phyloP scores from a whole-genome alignment of 1,284 basidiomycete species.

The Sphaerobolus stellatus region DNA sequence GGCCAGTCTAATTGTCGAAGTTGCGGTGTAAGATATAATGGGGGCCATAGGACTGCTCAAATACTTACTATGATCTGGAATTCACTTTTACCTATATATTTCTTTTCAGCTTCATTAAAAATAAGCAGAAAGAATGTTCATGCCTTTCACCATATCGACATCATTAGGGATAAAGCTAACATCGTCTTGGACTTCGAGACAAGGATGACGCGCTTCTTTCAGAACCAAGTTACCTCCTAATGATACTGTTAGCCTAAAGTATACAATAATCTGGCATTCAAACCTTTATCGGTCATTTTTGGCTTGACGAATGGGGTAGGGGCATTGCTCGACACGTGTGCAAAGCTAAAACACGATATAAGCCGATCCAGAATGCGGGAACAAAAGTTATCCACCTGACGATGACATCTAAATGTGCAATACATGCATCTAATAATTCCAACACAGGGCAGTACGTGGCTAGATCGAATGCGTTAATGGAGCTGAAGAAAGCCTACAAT shows the following conservation, averaged over 20 bases:
- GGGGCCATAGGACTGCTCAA: conserved; percentile 10
- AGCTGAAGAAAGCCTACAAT: neutral
- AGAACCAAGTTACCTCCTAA: conserved; percentile 75
- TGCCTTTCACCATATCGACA: conserved; percentile 83
- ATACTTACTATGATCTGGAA: conserved; percentile 82
- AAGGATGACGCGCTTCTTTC: conserved; percentile 89
- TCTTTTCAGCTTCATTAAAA: conserved; percentile 2
- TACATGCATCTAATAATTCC: conserved; percentile 82
- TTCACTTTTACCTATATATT: conserved; percentile 62
- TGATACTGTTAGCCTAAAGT: conserved; percentile 2
- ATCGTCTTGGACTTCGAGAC: conserved; percentile 95
- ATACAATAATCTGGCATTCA: conserved; percentile 12
- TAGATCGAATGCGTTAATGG: conserved; percentile 28
- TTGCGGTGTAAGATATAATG: conserved; percentile 17
- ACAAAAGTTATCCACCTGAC: conserved; percentile 56
- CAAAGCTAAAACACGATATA: conserved; percentile 56
- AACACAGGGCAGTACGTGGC: conserved; percentile 90
- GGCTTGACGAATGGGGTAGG: conserved; percentile 89
- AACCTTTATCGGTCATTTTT: conserved; percentile 68
- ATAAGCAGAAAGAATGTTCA: conserved; percentile 13
- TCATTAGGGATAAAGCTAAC: conserved; percentile 96
- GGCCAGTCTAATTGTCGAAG: conserved; percentile 57
- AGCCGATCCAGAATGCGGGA: neutral
- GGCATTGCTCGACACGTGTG: conserved; percentile 86
- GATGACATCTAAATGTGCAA: conserved; percentile 93